Evolutionary conservation across 306 rosid genomes (phyloP).

Genomic region (Rosa lucieae): DNA sequence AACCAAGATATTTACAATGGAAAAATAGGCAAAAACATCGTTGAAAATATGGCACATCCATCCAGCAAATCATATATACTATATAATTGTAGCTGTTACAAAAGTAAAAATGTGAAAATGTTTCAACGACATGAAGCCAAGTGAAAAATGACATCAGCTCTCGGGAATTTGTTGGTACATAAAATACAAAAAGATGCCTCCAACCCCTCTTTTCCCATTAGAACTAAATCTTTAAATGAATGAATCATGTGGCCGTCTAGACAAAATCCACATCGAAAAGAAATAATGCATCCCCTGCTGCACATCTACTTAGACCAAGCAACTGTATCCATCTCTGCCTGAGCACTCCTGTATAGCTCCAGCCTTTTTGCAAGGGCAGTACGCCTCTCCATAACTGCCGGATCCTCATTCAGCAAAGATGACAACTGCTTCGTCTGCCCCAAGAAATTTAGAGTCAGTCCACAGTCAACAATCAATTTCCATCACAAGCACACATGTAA

Average conservation of each 20-base stretch:
- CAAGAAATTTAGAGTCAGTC: neutral
- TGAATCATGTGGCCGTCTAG: slow-evolving; percentile 25
- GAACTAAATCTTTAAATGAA: slow-evolving; percentile 20
- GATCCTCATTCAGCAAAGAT: slow-evolving; percentile 85
- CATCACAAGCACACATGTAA: neutral
- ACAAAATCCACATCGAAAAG: slow-evolving; percentile 21
- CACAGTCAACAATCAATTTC: neutral
- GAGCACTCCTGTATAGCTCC: slow-evolving; percentile 87
- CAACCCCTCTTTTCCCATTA: neutral
- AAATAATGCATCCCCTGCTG: neutral
- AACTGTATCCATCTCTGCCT: slow-evolving; percentile 80
- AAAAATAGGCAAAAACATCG: neutral
- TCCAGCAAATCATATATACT: slow-evolving; percentile 1
- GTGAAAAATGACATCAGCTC: slow-evolving; percentile 17
- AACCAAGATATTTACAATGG: neutral
- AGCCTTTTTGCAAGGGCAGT: slow-evolving; percentile 73
- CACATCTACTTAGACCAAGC: slow-evolving; percentile 83
- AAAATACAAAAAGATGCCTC: slow-evolving; percentile 7
- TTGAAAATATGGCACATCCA: neutral
- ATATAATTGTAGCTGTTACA: slow-evolving; percentile 1
- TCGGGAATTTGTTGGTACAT: slow-evolving; percentile 11
- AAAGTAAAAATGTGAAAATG: neutral
- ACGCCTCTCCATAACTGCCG: slow-evolving; percentile 88
- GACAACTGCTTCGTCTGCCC: slow-evolving; percentile 71
- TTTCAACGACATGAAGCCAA: slow-evolving; percentile 1